phyloP scores from a whole-genome alignment of 805 yeast species.

The Wickerhamomyces alni region DNA sequence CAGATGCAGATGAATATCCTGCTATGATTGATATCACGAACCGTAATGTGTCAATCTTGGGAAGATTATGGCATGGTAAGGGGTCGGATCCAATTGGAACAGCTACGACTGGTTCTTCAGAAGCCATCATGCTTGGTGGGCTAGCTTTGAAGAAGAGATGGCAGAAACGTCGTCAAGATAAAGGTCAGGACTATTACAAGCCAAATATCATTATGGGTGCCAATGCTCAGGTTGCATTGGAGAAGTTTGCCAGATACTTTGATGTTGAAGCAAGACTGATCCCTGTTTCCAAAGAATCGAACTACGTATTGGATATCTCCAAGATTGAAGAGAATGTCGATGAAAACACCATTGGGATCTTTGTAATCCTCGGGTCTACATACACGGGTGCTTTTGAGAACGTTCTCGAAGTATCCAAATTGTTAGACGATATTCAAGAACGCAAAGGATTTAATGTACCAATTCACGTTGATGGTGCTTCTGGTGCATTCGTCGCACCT shows the following conservation, averaged over 20 bases:
- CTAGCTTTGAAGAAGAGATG: constrained; percentile 86
- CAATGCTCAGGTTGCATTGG: constrained; percentile 90
- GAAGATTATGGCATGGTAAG: constrained; percentile 78
- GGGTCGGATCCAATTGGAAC: constrained; percentile 60
- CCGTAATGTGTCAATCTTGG: constrained; percentile 75
- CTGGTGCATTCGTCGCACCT: constrained; percentile 88
- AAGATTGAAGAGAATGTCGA: constrained; percentile 62
- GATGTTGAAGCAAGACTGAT: constrained; percentile 83
- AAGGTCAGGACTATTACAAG: constrained; percentile 51
- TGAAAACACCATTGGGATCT: constrained; percentile 90
- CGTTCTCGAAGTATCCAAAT: constrained; percentile 51
- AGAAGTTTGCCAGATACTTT: constrained; percentile 89
- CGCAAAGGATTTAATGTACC: constrained; percentile 66
- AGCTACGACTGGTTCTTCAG: constrained; percentile 91
- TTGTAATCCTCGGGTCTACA: constrained; percentile 85
- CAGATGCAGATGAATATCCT: constrained; percentile 93
- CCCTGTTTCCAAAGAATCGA: constrained; percentile 53
- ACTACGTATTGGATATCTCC: constrained; percentile 58
- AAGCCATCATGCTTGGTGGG: constrained; percentile 92
- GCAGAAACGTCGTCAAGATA: constrained; percentile 60
- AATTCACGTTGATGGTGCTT: constrained; percentile 91
- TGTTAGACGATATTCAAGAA: constrained; percentile 63
- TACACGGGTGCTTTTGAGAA: constrained; percentile 91
- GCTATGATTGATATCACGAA: constrained; percentile 72
- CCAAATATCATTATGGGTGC: constrained; percentile 92